Evolutionary conservation across 2,329 filamentous ascomycete species (phyloP), one percentile per base, ranked within the genome.

Genomic region (Ceratocystiopsis brevicomis): DNA sequence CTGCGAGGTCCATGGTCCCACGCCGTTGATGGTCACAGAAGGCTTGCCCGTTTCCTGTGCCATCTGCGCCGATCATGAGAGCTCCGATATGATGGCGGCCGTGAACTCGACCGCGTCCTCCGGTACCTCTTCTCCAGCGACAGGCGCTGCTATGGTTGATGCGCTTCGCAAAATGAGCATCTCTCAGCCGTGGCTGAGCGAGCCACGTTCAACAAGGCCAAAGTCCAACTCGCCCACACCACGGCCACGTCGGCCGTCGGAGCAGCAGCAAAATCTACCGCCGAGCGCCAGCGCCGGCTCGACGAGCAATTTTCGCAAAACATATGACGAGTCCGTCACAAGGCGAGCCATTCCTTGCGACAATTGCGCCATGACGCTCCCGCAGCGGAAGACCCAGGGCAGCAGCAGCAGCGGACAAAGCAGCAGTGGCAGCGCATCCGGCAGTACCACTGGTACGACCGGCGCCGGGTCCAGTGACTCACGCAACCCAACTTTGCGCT

Each of bases 1-100:
- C 56, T 81, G 76, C 65, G 76, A 81, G 57, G 66, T 73, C 49
- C 76, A 81, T 60, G 76, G 76, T 48, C 76, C 76, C 40, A 80
- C 76, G 39, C 76, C 76, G 41, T 59, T 81, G 46, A 78, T 81
- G 71, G 76, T 79, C 53, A 81, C 76, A 34, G 75, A 81, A 56
- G 75, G 74, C 40, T 59, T 78, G 14, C 71, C 73, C 2, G 69
- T 73, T 13, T 65, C 70, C 40, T 81, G 76, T 53, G 62, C 63
- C 45, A 63, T 66, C 51, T 81, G 76, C 54, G 71, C 66, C 53
- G 70, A 77, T 48, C 50, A 57, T 16, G 62, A 64, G 15, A 49
- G 48, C 14, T 49, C 53, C 38, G 57, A 60, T 21, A 15, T 44
- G 57, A 21, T 58, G 56, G 6, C 52, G 59, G 11, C 60, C 57